Evolutionary conservation across 495 filamentous ascomycete genomes (phyloP).

Genomic region (Tuber aestivum): DNA sequence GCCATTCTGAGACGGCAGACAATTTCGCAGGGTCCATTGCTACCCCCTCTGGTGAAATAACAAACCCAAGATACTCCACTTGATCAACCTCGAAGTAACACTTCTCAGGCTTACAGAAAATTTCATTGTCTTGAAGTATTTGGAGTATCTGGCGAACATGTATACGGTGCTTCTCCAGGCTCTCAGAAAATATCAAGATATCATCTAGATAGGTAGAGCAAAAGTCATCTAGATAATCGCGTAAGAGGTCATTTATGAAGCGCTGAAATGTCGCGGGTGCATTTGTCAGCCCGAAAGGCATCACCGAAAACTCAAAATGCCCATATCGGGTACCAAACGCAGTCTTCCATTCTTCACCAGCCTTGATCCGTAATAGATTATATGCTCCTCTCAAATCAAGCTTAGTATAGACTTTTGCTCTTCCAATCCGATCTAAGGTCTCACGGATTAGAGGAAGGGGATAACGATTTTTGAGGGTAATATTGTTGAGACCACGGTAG

Average conservation of each 20-base stretch:
- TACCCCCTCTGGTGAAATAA: too few species aligned
- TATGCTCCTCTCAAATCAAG: constrained; percentile 12
- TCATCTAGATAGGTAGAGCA: too few species aligned
- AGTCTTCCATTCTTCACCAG: constrained; percentile 44
- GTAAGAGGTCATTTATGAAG: constrained; percentile 4
- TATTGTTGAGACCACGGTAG: constrained; percentile 29
- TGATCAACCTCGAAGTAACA: too few species aligned
- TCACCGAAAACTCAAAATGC: constrained; percentile 5
- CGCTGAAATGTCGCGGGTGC: constrained; percentile 10
- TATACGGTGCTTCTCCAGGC: too few species aligned
- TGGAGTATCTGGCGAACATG: too few species aligned
- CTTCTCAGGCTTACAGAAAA: too few species aligned
- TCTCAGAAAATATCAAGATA: too few species aligned
- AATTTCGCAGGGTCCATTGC: too few species aligned
- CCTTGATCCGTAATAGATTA: constrained; percentile 37
- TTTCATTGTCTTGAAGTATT: too few species aligned
- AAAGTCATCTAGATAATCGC: constrained; percentile 4
- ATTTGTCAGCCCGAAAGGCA: constrained; percentile 12
- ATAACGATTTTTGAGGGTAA: constrained; percentile 27
- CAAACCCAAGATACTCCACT: too few species aligned
- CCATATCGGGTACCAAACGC: constrained; percentile 43
- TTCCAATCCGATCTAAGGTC: constrained; percentile 6
- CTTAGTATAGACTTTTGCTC: constrained; percentile 19
- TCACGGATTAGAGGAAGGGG: constrained; percentile 12
- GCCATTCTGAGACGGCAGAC: too few species aligned